A percentile compares a stretch with the other conserved stretches of the same genome.
These are phyloP conservation scores for Podospora australis DNA, from an alignment of 495 filamentous ascomycete genomes.

Conservation along the genomic window DNA sequence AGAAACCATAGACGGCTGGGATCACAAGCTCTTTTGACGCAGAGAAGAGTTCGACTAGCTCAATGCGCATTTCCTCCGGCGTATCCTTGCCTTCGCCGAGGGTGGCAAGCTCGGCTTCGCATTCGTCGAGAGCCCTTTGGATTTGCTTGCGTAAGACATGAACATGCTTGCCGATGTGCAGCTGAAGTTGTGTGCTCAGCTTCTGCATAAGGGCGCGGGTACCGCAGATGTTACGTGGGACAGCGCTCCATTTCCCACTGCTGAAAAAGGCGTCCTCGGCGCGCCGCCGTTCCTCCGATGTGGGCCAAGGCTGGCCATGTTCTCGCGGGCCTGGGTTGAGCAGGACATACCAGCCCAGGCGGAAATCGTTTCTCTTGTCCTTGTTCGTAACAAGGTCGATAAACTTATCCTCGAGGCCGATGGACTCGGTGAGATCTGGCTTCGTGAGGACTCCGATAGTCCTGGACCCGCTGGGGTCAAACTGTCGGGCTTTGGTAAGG, in stretches of 20 bases:
- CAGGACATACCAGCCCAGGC: constrained; percentile 61
- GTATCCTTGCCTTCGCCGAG: constrained; percentile 33
- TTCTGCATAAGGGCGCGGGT: constrained; percentile 29
- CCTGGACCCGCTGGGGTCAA: constrained; percentile 38
- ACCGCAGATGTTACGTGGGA: constrained; percentile 28
- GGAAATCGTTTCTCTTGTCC: constrained; percentile 44
- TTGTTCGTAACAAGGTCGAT: constrained; percentile 51
- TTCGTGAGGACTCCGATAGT: constrained; percentile 50
- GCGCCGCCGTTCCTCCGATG: constrained; percentile 21
- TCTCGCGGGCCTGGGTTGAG: constrained; percentile 45
- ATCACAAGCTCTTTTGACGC: constrained; percentile 33
- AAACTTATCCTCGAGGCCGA: constrained; percentile 43
- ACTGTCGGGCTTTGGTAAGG: constrained; percentile 36
- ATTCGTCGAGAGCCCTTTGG: constrained; percentile 32
- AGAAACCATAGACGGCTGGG: constrained; percentile 34
- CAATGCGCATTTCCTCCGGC: constrained; percentile 32
- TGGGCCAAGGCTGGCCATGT: constrained; percentile 27
- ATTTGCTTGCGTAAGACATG: constrained; percentile 29
- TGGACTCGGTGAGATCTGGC: constrained; percentile 41
- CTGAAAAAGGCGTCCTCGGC: constrained; percentile 30
- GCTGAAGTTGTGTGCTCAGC: constrained; percentile 33
- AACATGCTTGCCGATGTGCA: constrained; percentile 34
- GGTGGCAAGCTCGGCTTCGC: constrained; percentile 30
- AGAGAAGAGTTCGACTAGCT: constrained; percentile 34
- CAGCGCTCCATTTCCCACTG: constrained; percentile 36